phyloP scores from a whole-genome alignment of 2,329 filamentous ascomycete species.

The Fusarium austroafricanum region DNA sequence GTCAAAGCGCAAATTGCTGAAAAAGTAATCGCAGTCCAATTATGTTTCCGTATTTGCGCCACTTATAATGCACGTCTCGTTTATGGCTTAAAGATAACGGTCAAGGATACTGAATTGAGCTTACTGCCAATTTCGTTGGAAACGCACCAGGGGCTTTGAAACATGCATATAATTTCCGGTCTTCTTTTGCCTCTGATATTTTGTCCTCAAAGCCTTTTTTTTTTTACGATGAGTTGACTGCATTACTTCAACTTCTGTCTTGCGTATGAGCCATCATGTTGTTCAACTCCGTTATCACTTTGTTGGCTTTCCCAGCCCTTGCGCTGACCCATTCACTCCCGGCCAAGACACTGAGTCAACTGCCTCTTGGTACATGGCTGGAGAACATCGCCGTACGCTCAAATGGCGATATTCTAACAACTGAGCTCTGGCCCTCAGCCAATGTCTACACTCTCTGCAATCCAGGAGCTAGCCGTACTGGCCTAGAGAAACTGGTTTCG shows the following conservation, averaged over 20 bases:
- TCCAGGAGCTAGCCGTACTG: not conserved
- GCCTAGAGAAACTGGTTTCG: not conserved
- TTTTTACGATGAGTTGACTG: no score
- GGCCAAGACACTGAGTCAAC: constrained; percentile 1
- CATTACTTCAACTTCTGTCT: not conserved
- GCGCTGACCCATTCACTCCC: not conserved
- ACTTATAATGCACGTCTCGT: not conserved
- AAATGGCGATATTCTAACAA: not conserved
- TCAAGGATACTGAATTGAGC: no score
- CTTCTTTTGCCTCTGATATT: not conserved
- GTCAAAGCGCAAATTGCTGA: not conserved
- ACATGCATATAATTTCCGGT: not conserved
- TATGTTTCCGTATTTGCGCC: not conserved
- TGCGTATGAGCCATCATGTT: not conserved
- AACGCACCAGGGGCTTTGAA: not conserved
- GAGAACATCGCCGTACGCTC: constrained; percentile 2
- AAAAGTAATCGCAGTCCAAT: not conserved
- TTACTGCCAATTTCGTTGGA: no score
- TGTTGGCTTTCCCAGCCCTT: not conserved
- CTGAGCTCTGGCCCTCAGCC: constrained; percentile 10
- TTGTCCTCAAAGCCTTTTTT: no score
- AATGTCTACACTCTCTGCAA: not conserved
- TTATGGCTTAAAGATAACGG: not conserved
- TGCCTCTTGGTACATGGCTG: not conserved
- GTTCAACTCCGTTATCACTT: not conserved